Conservation (phyloP, 805 yeast species). For the Hemisphaericaspora nanyangensis region DNA sequence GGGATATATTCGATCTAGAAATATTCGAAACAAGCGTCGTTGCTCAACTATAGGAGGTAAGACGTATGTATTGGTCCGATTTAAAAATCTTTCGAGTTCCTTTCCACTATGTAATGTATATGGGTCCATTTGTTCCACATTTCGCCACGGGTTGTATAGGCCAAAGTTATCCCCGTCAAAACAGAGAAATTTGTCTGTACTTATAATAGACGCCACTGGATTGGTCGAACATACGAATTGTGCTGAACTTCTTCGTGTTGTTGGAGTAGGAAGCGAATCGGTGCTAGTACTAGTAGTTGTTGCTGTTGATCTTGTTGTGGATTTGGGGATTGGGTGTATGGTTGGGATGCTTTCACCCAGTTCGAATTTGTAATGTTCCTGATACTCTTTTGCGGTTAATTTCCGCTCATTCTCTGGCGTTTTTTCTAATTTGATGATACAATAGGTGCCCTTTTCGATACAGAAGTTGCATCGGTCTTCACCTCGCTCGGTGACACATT, state of each 20-base stretch:
- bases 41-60: slow-evolving; percentile 5
- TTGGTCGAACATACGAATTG: slow-evolving; percentile 4
- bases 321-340: too few relatives aligned
- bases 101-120: background rate
- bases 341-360: too few relatives aligned
- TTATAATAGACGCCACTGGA: slow-evolving; percentile 1
- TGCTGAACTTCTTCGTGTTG: too few relatives aligned
- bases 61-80: background rate
- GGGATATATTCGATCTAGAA: background rate
- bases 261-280: background rate
- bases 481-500: too few relatives aligned
- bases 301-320: too few relatives aligned
- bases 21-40: background rate
- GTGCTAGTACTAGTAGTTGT: too few relatives aligned
- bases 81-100: background rate
- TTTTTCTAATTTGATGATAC: too few relatives aligned
- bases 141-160: slow-evolving; percentile 3
- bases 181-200: slow-evolving; percentile 4
- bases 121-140: background rate
- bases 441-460: too few relatives aligned
- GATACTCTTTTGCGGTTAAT: too few relatives aligned
- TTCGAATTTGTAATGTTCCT: too few relatives aligned
- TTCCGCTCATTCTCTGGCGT: too few relatives aligned
- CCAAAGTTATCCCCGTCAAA: slow-evolving; percentile 6
- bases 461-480: too few relatives aligned